Evolutionary conservation across 1,284 basidiomycete genomes (phyloP).

Genomic region (Puccinia coronata): DNA sequence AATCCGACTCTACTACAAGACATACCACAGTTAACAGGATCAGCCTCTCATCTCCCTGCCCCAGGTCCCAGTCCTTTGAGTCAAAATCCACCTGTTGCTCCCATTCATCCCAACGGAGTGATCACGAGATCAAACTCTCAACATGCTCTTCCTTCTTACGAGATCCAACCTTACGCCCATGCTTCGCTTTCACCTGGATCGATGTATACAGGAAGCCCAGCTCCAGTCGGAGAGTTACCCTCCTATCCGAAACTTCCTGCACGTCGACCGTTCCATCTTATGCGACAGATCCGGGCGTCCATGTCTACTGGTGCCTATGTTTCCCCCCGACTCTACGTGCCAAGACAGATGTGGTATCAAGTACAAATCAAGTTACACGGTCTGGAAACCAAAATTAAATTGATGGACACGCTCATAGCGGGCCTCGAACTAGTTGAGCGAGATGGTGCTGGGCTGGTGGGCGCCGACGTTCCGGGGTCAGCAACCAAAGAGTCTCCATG

Average conservation of each 20-base stretch:
- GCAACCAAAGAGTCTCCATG: slow-evolving; percentile 36
- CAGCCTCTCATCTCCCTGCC: neutral
- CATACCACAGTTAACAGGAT: neutral
- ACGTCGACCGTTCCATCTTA: slow-evolving; percentile 80
- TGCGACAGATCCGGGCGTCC: slow-evolving; percentile 74
- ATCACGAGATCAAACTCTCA: slow-evolving; percentile 17
- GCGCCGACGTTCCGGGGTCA: neutral
- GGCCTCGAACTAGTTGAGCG: slow-evolving; percentile 72
- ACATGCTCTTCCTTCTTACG: neutral
- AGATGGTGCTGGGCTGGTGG: slow-evolving; percentile 51
- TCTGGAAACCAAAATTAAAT: slow-evolving; percentile 78
- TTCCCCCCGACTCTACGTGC: slow-evolving; percentile 81
- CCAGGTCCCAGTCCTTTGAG: neutral
- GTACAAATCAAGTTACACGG: slow-evolving; percentile 78
- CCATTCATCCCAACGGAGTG: neutral
- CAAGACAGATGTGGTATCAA: slow-evolving; percentile 85
- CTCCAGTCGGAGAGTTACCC: slow-evolving; percentile 18
- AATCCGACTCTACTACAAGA: neutral
- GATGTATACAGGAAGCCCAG: slow-evolving; percentile 15
- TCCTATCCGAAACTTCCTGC: slow-evolving; percentile 40
- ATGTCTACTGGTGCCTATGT: slow-evolving; percentile 86
- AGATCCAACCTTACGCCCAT: slow-evolving; percentile 19
- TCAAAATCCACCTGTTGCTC: neutral
- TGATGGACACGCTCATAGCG: slow-evolving; percentile 73
- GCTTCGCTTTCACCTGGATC: slow-evolving; percentile 19